phyloP scores from a whole-genome alignment of 2,329 filamentous ascomycete genomes.

The Leptosphaerulina australis region DNA sequence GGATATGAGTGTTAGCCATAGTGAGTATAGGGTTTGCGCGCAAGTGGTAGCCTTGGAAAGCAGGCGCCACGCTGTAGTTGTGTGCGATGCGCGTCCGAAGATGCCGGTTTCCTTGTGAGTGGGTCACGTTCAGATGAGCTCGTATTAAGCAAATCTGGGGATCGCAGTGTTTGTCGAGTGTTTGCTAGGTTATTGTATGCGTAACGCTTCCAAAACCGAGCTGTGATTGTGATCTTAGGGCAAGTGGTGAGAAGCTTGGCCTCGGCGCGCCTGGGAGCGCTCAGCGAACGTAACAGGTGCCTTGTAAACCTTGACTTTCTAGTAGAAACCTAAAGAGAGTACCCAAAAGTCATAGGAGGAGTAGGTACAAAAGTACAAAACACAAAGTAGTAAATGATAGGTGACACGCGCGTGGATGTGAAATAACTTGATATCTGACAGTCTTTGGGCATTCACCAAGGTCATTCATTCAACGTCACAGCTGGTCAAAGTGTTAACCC shows the following conservation, averaged over 20 bases:
- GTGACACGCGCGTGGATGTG: conserved; percentile 9
- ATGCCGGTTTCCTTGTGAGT: conserved; percentile 7
- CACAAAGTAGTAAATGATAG: neutral
- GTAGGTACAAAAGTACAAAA: too few relatives aligned
- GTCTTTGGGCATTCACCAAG: conserved; percentile 21
- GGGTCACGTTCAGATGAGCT: conserved; percentile 4
- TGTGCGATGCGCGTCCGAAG: conserved; percentile 9
- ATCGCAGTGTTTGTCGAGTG: conserved; percentile 4
- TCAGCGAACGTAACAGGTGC: conserved; percentile 23
- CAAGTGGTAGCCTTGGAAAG: conserved; percentile 17
- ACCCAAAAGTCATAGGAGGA: conserved; percentile 2
- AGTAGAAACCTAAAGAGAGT: conserved; percentile 14
- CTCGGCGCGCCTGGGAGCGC: conserved; percentile 34
- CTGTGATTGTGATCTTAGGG: conserved; percentile 9
- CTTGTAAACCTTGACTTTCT: neutral
- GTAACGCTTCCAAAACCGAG: conserved; percentile 11
- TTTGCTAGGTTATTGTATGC: conserved; percentile 21
- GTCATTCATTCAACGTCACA: conserved; percentile 16
- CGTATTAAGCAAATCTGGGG: conserved; percentile 1
- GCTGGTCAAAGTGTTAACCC: conserved; percentile 14
- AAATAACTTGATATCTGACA: conserved; percentile 12
- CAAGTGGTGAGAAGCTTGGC: conserved; percentile 28
- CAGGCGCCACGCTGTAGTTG: conserved; percentile 5
- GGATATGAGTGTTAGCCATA: conserved; percentile 57
- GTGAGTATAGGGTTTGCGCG: conserved; percentile 20